phyloP scores from a whole-genome alignment of 345 rosid genomes.

The Gossypium sturtianum region DNA sequence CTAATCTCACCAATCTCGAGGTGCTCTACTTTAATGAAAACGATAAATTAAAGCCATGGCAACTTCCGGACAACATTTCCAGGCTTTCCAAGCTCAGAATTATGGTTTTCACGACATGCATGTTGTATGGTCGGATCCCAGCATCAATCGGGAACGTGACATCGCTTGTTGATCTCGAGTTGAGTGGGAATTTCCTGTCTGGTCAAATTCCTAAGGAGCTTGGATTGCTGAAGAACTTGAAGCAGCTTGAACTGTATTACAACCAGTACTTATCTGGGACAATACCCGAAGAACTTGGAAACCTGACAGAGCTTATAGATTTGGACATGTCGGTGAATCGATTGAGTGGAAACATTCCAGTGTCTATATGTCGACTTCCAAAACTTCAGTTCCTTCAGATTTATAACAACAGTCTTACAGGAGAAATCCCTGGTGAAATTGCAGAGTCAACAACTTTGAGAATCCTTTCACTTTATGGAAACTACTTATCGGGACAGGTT shows the following conservation, averaged over 20 bases:
- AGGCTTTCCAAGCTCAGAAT: conserved; percentile 51
- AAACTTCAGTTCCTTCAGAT: conserved; percentile 64
- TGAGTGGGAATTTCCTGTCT: conserved; percentile 64
- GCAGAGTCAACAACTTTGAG: conserved; percentile 56
- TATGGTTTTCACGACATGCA: conserved; percentile 69
- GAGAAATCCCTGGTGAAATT: conserved; percentile 64
- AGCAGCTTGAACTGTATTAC: conserved; percentile 84
- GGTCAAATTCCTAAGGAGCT: conserved; percentile 71
- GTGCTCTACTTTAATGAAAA: conserved; percentile 49
- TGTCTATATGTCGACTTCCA: conserved; percentile 67
- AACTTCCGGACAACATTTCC: conserved; percentile 48
- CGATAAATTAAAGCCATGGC: conserved; percentile 40
- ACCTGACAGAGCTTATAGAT: conserved; percentile 71
- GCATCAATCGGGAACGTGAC: conserved; percentile 70
- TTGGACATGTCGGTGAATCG: conserved; percentile 83
- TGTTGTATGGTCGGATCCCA: conserved; percentile 59
- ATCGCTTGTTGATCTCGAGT: conserved; percentile 75
- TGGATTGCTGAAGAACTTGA: conserved; percentile 69
- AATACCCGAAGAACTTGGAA: conserved; percentile 82
- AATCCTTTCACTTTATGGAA: conserved; percentile 64
- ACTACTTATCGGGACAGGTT: conserved; percentile 70
- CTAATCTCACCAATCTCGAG: conserved; percentile 56
- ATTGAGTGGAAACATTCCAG: conserved; percentile 72
- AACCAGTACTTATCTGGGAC: conserved; percentile 58
- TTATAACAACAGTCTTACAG: conserved; percentile 88